A percentile compares a stretch with the other conserved stretches of the same genome.
Conservation (phyloP, 2,329 filamentous ascomycete species). For the Zalaria obscura region DNA sequence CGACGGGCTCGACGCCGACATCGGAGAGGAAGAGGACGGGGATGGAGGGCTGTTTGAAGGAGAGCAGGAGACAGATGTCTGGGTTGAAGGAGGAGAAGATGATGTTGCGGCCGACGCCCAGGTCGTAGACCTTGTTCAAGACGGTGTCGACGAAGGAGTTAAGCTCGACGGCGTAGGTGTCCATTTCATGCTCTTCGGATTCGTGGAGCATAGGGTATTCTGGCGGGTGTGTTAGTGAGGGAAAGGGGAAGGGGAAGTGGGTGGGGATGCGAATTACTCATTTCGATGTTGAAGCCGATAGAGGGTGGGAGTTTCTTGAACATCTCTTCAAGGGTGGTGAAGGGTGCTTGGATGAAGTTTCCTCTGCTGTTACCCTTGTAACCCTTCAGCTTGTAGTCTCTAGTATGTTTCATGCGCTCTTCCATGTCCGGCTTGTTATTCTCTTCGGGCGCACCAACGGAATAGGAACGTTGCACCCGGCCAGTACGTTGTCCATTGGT, state of each 20-base stretch:
- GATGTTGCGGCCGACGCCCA: conserved; percentile 71
- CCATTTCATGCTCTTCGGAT: conserved; percentile 90
- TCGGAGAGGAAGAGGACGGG: conserved; percentile 92
- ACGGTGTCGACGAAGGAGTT: conserved; percentile 96
- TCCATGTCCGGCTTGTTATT: conserved; percentile 38
- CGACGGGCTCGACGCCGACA: conserved; percentile 65
- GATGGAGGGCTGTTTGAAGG: conserved; percentile 94
- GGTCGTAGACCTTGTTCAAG: conserved; percentile 75
- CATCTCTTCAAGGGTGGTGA: conserved; percentile 87
- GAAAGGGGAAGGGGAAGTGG: not conserved
- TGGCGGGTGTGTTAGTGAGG: conserved; percentile 16
- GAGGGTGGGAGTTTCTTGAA: conserved; percentile 70
- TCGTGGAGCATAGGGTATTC: conserved; percentile 97
- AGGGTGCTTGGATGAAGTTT: conserved; percentile 88
- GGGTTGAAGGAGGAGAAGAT: conserved; percentile 97
- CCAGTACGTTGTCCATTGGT: conserved; percentile 7
- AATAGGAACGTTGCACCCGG: conserved; percentile 40
- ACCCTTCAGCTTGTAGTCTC: conserved; percentile 85
- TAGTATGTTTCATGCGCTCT: conserved; percentile 93
- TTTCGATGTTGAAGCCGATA: conserved; percentile 95
- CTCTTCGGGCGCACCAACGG: conserved; percentile 38
- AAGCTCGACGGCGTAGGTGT: conserved; percentile 86
- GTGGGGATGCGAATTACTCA: conserved; percentile 42
- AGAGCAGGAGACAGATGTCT: conserved; percentile 84
- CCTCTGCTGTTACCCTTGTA: conserved; percentile 93